These are phyloP conservation scores for Penicillium lividum DNA, from an alignment of 495 filamentous ascomycete genomes.

Conservation along the genomic window DNA sequence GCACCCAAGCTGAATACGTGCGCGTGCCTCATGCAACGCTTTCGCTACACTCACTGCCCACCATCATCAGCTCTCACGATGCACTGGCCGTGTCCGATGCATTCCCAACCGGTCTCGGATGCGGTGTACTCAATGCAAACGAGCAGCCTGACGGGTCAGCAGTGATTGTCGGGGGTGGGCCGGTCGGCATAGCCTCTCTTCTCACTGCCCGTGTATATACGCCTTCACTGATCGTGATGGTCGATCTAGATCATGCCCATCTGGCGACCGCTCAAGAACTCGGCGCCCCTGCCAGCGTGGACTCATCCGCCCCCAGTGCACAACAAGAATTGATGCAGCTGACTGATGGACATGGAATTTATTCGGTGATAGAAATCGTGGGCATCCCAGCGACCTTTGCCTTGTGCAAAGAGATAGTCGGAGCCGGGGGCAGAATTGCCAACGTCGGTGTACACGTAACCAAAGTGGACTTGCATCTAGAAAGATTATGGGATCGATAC, in stretches of 20 bases:
- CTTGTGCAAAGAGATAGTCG: constrained; percentile 49
- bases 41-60: constrained; percentile 41
- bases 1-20: constrained; percentile 54
- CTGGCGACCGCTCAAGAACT: constrained; percentile 42
- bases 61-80: constrained; percentile 33
- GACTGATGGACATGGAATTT: constrained; percentile 48
- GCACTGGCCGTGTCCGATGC: constrained; percentile 50
- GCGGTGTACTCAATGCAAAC: constrained; percentile 47
- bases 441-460: constrained; percentile 53
- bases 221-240: constrained; percentile 43
- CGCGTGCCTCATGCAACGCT: constrained; percentile 46
- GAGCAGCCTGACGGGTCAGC: constrained; percentile 45
- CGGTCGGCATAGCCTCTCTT: constrained; percentile 50
- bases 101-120: constrained; percentile 52
- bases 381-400: constrained; percentile 50
- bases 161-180: constrained; percentile 53
- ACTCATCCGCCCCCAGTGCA: constrained; percentile 26
- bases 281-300: constrained; percentile 46
- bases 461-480: constrained; percentile 44
- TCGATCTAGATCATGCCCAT: constrained; percentile 46
- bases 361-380: constrained; percentile 57
- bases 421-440: constrained; percentile 50
- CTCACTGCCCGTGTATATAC: constrained; percentile 49
- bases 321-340: constrained; percentile 35
- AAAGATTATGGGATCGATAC: constrained; percentile 47